Evolutionary conservation across 495 filamentous ascomycete genomes (phyloP).

Genomic region (Xylaria palmicola): DNA sequence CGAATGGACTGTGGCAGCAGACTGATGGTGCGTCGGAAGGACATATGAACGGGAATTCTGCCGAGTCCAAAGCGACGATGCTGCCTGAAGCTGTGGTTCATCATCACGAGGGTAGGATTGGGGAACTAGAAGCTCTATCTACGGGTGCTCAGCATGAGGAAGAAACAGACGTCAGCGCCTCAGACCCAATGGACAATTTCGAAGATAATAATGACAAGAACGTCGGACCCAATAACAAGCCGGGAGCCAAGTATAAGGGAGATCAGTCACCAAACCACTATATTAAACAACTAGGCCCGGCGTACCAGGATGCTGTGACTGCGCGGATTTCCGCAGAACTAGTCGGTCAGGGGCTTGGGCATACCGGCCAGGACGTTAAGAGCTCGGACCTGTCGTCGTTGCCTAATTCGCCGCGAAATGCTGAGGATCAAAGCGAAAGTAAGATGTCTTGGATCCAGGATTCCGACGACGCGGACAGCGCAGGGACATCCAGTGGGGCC

Average conservation of each 20-base stretch:
- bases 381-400: background rate
- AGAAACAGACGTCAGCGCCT: background rate
- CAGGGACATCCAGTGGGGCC: too few species aligned
- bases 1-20: background rate
- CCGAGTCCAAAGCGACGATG: background rate
- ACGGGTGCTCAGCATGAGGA: background rate
- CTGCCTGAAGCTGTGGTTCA: background rate
- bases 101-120: background rate
- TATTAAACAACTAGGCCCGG: background rate
- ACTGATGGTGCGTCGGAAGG: background rate
- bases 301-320: background rate
- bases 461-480: background rate
- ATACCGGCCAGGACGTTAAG: too few species aligned
- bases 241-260: background rate
- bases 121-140: too few species aligned
- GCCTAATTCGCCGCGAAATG: background rate
- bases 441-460: background rate
- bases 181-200: background rate
- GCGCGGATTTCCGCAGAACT: background rate
- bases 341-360: background rate
- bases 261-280: background rate
- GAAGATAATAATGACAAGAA: background rate
- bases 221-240: background rate
- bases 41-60: background rate
- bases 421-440: background rate